Conservation (phyloP, 1,284 basidiomycete species). For the Puccinia coronata region DNA sequence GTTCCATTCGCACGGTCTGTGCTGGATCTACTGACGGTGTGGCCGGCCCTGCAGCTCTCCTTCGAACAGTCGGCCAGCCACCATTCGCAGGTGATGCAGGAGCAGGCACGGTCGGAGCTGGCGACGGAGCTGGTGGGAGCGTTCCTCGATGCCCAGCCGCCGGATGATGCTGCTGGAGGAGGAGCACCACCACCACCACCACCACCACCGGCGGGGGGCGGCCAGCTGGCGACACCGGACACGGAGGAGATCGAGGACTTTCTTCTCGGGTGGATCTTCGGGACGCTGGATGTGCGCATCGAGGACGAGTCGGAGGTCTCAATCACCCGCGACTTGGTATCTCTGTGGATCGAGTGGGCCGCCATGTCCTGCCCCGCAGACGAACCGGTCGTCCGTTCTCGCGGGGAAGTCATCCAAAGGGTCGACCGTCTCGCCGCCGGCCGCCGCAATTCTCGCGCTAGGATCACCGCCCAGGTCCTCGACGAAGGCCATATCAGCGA, state of each 20-base stretch:
- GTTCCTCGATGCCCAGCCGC: slow-evolving; percentile 24
- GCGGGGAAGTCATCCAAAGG: slow-evolving; percentile 25
- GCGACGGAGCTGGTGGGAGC: slow-evolving; percentile 33
- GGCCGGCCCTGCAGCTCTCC: slow-evolving; percentile 35
- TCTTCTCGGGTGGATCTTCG: slow-evolving; percentile 33
- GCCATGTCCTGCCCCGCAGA: neutral
- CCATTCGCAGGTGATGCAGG: neutral
- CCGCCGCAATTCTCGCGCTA: neutral
- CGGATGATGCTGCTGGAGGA: neutral
- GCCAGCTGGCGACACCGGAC: neutral
- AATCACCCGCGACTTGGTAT: neutral
- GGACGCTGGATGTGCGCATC: slow-evolving; percentile 26
- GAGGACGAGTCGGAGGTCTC: slow-evolving; percentile 39
- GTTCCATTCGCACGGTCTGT: slow-evolving; percentile 37
- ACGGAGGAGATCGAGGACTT: slow-evolving; percentile 41
- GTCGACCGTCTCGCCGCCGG: slow-evolving; percentile 16
- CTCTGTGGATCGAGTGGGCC: slow-evolving; percentile 33
- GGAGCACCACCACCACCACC: too few species aligned
- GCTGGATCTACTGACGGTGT: slow-evolving; percentile 17
- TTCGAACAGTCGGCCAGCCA: slow-evolving; percentile 20
- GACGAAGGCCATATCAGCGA: slow-evolving; percentile 21
- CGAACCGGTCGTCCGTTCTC: neutral
- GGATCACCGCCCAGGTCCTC: slow-evolving; percentile 9
- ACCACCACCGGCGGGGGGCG: too few species aligned
- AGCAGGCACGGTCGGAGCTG: neutral